phyloP scores from a whole-genome alignment of 2,329 filamentous ascomycete genomes.

The Ilyonectria robusta region DNA sequence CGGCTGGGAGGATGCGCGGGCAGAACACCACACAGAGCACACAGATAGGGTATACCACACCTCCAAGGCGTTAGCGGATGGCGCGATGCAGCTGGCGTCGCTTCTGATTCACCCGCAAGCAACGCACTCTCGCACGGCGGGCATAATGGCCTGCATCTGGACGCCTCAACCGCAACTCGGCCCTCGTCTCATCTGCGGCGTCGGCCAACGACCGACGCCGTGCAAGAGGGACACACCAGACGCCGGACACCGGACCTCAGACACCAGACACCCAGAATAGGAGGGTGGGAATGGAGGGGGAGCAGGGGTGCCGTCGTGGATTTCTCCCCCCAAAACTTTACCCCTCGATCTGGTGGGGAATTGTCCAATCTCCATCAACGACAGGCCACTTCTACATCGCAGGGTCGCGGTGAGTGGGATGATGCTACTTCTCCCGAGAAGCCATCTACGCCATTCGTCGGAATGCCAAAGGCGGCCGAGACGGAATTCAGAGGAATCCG shows the following conservation, averaged over 20 bases:
- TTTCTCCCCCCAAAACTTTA: slow-evolving; percentile 25
- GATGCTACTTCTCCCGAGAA: slow-evolving; percentile 13
- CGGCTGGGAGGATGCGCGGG: slow-evolving; percentile 22
- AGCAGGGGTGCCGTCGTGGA: slow-evolving; percentile 26
- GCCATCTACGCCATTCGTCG: slow-evolving; percentile 20
- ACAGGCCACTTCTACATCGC: slow-evolving; percentile 46
- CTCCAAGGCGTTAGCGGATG: slow-evolving; percentile 31
- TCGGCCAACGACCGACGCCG: slow-evolving; percentile 33
- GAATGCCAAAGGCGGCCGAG: slow-evolving; percentile 25
- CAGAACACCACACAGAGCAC: slow-evolving; percentile 18
- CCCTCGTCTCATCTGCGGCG: slow-evolving; percentile 24
- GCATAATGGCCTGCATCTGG: slow-evolving; percentile 15
- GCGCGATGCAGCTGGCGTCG: slow-evolving; percentile 24
- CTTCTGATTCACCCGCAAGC: slow-evolving; percentile 25
- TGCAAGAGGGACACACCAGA: slow-evolving; percentile 6
- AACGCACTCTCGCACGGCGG: slow-evolving; percentile 19
- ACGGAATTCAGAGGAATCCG: slow-evolving; percentile 21
- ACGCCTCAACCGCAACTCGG: not conserved
- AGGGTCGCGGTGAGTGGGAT: slow-evolving; percentile 29
- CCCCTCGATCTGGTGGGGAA: slow-evolving; percentile 49
- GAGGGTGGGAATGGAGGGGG: slow-evolving; percentile 24
- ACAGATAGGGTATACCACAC: slow-evolving; percentile 31
- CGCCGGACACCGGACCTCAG: slow-evolving; percentile 5
- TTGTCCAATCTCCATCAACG: slow-evolving; percentile 43
- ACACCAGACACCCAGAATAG: slow-evolving; percentile 21